These are phyloP conservation scores for Xylariales sp. DNA, from an alignment of 2,329 filamentous ascomycete species.

Conservation along the genomic window DNA sequence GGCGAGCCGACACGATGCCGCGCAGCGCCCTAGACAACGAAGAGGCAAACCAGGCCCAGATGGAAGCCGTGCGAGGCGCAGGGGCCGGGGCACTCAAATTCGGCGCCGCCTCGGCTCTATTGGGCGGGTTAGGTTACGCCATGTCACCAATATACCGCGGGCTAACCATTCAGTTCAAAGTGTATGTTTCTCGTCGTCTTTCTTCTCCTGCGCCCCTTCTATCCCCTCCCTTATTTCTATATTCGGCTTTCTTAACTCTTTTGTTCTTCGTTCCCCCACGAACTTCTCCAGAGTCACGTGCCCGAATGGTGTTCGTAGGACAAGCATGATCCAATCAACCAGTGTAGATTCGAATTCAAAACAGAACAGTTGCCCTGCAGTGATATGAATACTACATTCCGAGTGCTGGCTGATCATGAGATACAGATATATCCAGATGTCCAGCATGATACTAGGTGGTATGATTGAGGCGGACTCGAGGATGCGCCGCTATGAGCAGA, in stretches of 20 bases:
- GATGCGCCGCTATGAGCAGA: constrained; percentile 74
- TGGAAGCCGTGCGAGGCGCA: constrained; percentile 77
- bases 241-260: no score
- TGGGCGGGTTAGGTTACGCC: constrained; percentile 71
- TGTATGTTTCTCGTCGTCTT: constrained; percentile 61
- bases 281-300: neutral
- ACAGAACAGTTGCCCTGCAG: neutral
- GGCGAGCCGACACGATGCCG: constrained; percentile 27
- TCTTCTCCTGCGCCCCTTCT: neutral
- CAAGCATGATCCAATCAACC: neutral
- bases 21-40: constrained; percentile 71
- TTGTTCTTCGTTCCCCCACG: neutral
- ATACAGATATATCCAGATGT: constrained; percentile 81
- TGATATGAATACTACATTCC: neutral
- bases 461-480: constrained; percentile 80
- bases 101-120: constrained; percentile 72
- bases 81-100: constrained; percentile 76
- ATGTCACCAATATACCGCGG: constrained; percentile 78
- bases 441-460: constrained; percentile 82
- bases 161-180: constrained; percentile 80
- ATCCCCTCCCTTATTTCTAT: no score
- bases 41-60: constrained; percentile 76
- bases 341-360: neutral
- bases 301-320: neutral
- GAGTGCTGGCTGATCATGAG: constrained; percentile 10